phyloP scores from a whole-genome alignment of 2,329 filamentous ascomycete genomes.

The Alternaria ethzedia region DNA sequence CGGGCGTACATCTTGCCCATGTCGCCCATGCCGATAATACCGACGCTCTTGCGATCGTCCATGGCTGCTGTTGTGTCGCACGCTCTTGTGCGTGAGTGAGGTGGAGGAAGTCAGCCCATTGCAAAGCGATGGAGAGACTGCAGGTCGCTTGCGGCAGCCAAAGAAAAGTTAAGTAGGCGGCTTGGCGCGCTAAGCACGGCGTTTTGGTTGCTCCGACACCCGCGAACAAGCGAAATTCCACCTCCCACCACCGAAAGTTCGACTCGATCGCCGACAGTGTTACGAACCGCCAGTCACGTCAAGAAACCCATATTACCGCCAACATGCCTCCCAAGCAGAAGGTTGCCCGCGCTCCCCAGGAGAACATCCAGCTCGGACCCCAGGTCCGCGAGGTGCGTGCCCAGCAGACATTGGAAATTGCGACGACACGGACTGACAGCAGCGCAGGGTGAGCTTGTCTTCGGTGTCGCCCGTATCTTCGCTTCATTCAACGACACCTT shows the following conservation, averaged over 20 bases:
- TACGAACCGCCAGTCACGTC: constrained; percentile 36
- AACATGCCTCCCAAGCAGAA: constrained; percentile 90
- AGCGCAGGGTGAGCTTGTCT: constrained; percentile 85
- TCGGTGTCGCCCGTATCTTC: constrained; percentile 97
- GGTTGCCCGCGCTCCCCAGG: constrained; percentile 76
- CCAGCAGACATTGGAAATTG: constrained; percentile 1
- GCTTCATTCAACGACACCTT: constrained; percentile 72
- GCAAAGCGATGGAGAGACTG: constrained; percentile 17
- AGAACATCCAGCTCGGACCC: constrained; percentile 94
- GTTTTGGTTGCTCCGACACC: constrained; percentile 19
- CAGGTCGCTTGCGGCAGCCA: constrained; percentile 15
- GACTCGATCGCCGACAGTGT: constrained; percentile 27
- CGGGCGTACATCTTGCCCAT: constrained; percentile 99
- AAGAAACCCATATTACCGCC: constrained; percentile 34
- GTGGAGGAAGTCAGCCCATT: constrained; percentile 40
- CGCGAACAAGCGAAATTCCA: constrained; percentile 24
- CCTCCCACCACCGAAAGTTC: constrained; percentile 24
- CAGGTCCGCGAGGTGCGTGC: constrained; percentile 82
- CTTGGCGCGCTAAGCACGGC: constrained; percentile 22
- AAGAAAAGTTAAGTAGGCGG: constrained; percentile 25
- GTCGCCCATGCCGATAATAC: constrained; percentile 98
- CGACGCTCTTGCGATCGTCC: constrained; percentile 75
- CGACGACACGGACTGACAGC: constrained; percentile 25
- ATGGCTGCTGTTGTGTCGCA: constrained; percentile 47
- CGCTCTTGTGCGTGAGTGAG: constrained; percentile 28